These are phyloP conservation scores for Talaromyces sp. DNA, from an alignment of 2,329 filamentous ascomycete genomes.

Conservation along the genomic window DNA sequence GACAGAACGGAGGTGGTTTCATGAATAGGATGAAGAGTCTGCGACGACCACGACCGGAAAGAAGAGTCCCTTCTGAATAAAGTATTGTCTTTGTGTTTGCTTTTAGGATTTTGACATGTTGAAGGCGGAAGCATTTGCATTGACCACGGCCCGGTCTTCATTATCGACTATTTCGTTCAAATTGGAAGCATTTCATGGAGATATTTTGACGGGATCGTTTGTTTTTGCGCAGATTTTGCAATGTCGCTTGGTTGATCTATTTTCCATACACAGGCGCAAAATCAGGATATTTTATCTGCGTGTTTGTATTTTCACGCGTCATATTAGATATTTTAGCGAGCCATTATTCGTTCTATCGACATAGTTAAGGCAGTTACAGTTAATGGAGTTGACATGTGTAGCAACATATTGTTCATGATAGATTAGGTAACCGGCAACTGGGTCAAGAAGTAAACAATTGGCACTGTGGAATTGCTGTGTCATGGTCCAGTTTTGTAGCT, in stretches of 20 bases:
- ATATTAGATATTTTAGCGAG: slow-evolving; percentile 8
- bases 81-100: background rate
- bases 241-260: background rate
- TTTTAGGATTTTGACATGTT: slow-evolving; percentile 4
- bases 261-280: background rate
- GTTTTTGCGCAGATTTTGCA: slow-evolving; percentile 23
- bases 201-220: slow-evolving; percentile 31
- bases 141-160: background rate
- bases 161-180: slow-evolving; percentile 7
- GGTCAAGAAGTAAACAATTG: background rate
- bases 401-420: background rate
- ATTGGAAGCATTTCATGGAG: slow-evolving; percentile 22
- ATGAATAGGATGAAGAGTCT: slow-evolving; percentile 77
- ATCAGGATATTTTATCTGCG: background rate
- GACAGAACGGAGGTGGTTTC: slow-evolving; percentile 58
- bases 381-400: background rate
- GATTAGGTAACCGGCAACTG: too few relatives aligned
- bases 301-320: background rate
- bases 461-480: too few relatives aligned
- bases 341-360: background rate
- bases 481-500: too few relatives aligned
- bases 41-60: slow-evolving; percentile 50
- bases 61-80: slow-evolving; percentile 24
- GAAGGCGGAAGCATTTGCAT: background rate
- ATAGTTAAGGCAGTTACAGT: slow-evolving; percentile 6